phyloP scores from a whole-genome alignment of 805 yeast genomes.

The Yarrowia sp. region DNA sequence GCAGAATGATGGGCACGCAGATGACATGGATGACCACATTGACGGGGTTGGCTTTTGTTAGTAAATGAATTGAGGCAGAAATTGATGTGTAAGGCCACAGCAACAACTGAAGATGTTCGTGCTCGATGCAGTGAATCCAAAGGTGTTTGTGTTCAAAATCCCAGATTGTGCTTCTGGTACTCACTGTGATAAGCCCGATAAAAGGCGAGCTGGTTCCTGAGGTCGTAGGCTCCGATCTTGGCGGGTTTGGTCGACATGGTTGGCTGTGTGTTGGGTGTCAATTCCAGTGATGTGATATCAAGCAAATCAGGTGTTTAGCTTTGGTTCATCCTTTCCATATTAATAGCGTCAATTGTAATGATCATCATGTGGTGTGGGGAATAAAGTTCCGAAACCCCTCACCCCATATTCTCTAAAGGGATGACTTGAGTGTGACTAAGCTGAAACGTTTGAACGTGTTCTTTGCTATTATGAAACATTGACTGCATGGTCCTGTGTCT shows the following conservation, averaged over 20 bases:
- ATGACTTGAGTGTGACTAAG: neutral
- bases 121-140: neutral
- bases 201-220: conserved; percentile 55
- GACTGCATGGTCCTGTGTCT: too few species aligned
- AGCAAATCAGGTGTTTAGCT: neutral
- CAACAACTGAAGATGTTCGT: too few species aligned
- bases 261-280: neutral
- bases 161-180: too few species aligned
- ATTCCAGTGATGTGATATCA: neutral
- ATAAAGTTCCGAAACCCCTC: conserved; percentile 7
- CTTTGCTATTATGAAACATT: too few species aligned
- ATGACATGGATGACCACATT: conserved; percentile 75
- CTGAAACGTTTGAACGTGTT: too few species aligned
- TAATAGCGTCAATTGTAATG: neutral
- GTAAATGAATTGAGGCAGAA: neutral
- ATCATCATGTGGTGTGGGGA: conserved; percentile 20
- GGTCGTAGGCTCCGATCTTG: conserved; percentile 36
- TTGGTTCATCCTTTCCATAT: neutral
- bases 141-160: conserved; percentile 20
- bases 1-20: conserved; percentile 75
- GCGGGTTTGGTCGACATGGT: conserved; percentile 15
- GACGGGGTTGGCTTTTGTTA: conserved; percentile 41
- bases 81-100: too few species aligned
- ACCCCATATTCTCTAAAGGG: neutral
- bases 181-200: conserved; percentile 49